Evolutionary conservation across 1,284 basidiomycete genomes (phyloP).

Genomic region (Agaricales sp.): DNA sequence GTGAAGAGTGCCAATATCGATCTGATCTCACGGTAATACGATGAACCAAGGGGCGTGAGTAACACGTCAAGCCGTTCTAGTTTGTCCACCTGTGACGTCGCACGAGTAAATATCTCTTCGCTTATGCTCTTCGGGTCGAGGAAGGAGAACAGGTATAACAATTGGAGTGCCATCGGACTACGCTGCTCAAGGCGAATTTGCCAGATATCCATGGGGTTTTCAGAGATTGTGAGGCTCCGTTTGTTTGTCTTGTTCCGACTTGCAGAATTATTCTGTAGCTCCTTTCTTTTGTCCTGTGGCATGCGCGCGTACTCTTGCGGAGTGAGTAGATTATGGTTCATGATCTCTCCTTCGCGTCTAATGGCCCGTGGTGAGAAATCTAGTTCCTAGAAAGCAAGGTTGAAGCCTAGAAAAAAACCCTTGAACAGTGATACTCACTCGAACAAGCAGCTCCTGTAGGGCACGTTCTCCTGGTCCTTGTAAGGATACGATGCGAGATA

Average conservation of each 20-base stretch:
- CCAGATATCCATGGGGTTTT: background rate
- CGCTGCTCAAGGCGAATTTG: background rate
- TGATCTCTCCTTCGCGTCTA: background rate
- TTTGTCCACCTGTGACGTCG: background rate
- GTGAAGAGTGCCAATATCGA: background rate
- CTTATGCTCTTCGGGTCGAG: background rate
- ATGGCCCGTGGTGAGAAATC: background rate
- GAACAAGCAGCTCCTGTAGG: background rate
- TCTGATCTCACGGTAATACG: background rate
- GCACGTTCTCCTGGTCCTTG: background rate
- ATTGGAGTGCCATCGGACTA: background rate
- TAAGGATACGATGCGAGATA: background rate
- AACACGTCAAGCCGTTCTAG: background rate
- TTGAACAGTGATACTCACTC: too few species aligned
- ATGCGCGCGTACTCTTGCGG: background rate
- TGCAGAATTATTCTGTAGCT: background rate
- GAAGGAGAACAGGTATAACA: background rate
- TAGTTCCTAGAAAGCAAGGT: slow-evolving; percentile 1
- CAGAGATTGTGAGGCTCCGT: too few species aligned
- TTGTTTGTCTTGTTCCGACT: background rate
- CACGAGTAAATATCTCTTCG: background rate
- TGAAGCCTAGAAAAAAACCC: too few species aligned
- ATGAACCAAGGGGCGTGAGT: background rate
- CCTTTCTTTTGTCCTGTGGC: too few species aligned
- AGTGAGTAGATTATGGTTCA: background rate